Percentiles rank a stretch among this genome's conserved stretches.
These are phyloP conservation scores for Colletotrichum sp. DNA, from an alignment of 2,329 filamentous ascomycete species.

Conservation along the genomic window DNA sequence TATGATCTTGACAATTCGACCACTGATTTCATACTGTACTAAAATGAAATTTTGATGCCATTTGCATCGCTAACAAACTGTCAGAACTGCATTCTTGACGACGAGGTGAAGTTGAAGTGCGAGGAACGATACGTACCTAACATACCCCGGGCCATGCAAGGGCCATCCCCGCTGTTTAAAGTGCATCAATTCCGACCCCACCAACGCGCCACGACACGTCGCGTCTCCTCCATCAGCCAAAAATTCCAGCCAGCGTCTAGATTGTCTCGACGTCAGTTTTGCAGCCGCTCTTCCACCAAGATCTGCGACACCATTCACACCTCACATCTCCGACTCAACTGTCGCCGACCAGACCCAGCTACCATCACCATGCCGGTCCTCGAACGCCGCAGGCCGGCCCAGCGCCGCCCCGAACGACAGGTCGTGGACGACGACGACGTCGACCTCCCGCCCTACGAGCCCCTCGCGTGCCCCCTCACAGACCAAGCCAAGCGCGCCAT, in stretches of 20 bases:
- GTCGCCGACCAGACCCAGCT: not conserved
- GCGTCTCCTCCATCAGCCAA: not conserved
- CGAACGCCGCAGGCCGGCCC: constrained; percentile 6
- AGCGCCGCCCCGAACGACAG: constrained; percentile 12
- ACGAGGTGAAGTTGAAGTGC: not conserved
- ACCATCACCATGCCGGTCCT: constrained; percentile 6
- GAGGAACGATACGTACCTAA: not conserved
- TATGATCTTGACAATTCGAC: not conserved
- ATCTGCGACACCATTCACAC: not conserved
- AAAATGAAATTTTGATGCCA: not conserved
- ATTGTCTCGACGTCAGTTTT: not conserved
- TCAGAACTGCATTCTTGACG: not conserved
- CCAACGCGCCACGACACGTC: constrained; percentile 16
- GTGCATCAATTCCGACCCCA: not conserved
- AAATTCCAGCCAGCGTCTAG: not conserved
- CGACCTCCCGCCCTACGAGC: constrained; percentile 55
- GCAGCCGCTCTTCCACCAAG: not conserved
- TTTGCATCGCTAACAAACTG: not conserved
- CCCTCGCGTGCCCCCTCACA: constrained; percentile 51
- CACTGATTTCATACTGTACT: not conserved
- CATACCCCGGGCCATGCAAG: not conserved
- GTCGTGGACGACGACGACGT: constrained; percentile 6
- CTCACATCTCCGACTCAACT: too few relatives aligned
- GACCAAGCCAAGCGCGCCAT: constrained; percentile 43
- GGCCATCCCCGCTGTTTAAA: not conserved